Percentiles rank a stretch among this genome's conserved stretches.
These are phyloP conservation scores for Farysia itapuensis DNA, from an alignment of 1,284 basidiomycete species.

Conservation along the genomic window DNA sequence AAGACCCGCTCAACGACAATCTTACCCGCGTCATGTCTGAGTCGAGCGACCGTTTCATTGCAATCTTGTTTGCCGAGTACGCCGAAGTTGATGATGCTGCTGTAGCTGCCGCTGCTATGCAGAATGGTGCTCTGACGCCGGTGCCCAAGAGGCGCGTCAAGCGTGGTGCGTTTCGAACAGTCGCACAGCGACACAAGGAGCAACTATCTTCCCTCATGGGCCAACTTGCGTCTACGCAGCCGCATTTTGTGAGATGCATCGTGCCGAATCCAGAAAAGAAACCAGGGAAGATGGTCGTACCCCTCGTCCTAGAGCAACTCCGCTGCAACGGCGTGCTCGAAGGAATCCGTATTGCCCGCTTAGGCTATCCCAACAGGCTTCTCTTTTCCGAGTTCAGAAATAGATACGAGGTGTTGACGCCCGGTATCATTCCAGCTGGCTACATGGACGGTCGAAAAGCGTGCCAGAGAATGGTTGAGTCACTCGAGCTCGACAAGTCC, in stretches of 20 bases:
- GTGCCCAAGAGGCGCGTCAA: conserved; percentile 73
- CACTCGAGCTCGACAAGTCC: conserved; percentile 80
- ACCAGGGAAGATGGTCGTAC: conserved; percentile 87
- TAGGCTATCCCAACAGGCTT: conserved; percentile 94
- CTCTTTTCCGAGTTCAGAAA: conserved; percentile 97
- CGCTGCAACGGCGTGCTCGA: conserved; percentile 99
- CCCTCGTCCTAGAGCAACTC: conserved; percentile 92
- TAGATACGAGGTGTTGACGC: conserved; percentile 92
- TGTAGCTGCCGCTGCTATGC: conserved; percentile 1
- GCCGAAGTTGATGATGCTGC: conserved; percentile 67
- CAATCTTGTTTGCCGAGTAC: conserved; percentile 82
- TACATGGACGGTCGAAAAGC: conserved; percentile 98
- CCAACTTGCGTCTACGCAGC: conserved; percentile 90
- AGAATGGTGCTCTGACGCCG: conserved; percentile 9
- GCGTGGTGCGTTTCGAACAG: conserved; percentile 95
- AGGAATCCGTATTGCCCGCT: conserved; percentile 94
- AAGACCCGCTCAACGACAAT: conserved; percentile 97
- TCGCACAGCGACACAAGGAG: conserved; percentile 93
- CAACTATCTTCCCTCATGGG: conserved; percentile 88
- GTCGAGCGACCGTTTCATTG: conserved; percentile 80
- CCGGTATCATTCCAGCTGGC: conserved; percentile 84
- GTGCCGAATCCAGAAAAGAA: conserved; percentile 93
- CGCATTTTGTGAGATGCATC: conserved; percentile 97
- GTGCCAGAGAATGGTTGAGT: conserved; percentile 86
- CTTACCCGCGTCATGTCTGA: conserved; percentile 83